Conservation (phyloP, 805 yeast genomes). For the Wickerhamomyces tratensis region DNA sequence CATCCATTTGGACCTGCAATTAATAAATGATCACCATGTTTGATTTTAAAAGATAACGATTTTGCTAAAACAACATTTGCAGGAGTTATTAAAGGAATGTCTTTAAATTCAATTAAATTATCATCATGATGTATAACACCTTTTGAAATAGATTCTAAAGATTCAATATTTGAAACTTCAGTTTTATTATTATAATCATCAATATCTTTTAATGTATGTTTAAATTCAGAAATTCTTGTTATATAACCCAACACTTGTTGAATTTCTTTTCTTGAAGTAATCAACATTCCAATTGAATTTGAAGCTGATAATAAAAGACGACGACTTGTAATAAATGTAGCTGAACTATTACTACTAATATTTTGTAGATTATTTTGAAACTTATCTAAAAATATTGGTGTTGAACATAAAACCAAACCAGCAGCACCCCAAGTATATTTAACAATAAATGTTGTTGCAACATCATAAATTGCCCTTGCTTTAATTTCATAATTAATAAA, state of each 20-base stretch:
- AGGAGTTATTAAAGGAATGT: slow-evolving; percentile 82
- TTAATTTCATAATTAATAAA: slow-evolving; percentile 70
- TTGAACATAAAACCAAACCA: slow-evolving; percentile 77
- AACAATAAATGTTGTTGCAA: slow-evolving; percentile 80
- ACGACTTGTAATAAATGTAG: slow-evolving; percentile 84
- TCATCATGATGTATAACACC: slow-evolving; percentile 36
- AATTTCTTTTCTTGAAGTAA: slow-evolving; percentile 74
- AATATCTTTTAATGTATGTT: slow-evolving; percentile 49
- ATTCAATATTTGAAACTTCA: slow-evolving; percentile 6
- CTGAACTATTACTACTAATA: slow-evolving; percentile 36
- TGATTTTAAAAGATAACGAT: slow-evolving; percentile 58
- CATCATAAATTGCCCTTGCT: slow-evolving; percentile 70
- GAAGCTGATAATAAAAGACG: slow-evolving; percentile 77
- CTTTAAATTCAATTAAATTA: slow-evolving; percentile 54
- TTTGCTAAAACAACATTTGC: slow-evolving; percentile 64
- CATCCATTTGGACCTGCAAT: slow-evolving; percentile 96
- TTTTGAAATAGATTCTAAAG: slow-evolving; percentile 4
- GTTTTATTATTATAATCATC: slow-evolving; percentile 18
- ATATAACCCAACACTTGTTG: slow-evolving; percentile 82
- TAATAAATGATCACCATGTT: slow-evolving; percentile 74
- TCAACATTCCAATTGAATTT: slow-evolving; percentile 78
- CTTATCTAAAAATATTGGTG: slow-evolving; percentile 70
- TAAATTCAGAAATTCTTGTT: slow-evolving; percentile 60
- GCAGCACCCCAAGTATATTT: slow-evolving; percentile 96
- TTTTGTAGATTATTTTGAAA: slow-evolving; percentile 17